These are phyloP conservation scores for Fusarium lateritium DNA, from an alignment of 2,329 filamentous ascomycete species.

Conservation along the genomic window DNA sequence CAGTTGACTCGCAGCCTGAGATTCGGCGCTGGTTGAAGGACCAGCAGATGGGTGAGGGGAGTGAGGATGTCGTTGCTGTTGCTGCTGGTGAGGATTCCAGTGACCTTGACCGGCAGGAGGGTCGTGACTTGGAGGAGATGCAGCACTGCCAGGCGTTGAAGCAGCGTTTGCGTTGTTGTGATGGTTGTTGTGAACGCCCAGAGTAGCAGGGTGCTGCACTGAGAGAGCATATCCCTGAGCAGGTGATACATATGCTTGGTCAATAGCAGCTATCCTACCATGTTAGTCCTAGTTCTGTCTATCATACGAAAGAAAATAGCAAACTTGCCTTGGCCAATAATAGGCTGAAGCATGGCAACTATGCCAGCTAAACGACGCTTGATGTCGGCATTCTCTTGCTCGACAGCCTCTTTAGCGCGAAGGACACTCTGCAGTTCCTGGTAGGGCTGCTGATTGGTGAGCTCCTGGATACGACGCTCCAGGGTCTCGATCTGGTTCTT, in stretches of 20 bases:
- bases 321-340: conserved; percentile 58
- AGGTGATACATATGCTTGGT: conserved; percentile 54
- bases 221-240: conserved; percentile 48
- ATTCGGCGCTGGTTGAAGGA: conserved; percentile 25
- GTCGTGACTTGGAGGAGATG: conserved; percentile 46
- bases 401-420: conserved; percentile 81
- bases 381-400: conserved; percentile 86
- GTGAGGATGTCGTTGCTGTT: conserved; percentile 33
- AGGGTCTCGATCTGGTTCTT: conserved; percentile 83
- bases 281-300: conserved; percentile 9
- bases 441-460: conserved; percentile 85
- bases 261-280: conserved; percentile 42
- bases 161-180: conserved; percentile 46
- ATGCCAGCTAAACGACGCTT: conserved; percentile 77
- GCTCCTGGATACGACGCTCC: conserved; percentile 79
- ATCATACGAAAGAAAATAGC: background rate
- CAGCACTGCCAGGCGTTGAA: conserved; percentile 46
- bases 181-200: conserved; percentile 37
- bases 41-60: conserved; percentile 14
- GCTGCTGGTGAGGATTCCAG: conserved; percentile 40
- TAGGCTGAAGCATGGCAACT: conserved; percentile 74
- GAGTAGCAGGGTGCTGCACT: conserved; percentile 41
- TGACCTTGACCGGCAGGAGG: conserved; percentile 22
- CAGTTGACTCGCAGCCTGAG: conserved; percentile 47
- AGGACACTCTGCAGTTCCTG: conserved; percentile 85